Evolutionary conservation across 768 basidiomycete genomes (phyloP).

Genomic region (Termitomyces sp.): DNA sequence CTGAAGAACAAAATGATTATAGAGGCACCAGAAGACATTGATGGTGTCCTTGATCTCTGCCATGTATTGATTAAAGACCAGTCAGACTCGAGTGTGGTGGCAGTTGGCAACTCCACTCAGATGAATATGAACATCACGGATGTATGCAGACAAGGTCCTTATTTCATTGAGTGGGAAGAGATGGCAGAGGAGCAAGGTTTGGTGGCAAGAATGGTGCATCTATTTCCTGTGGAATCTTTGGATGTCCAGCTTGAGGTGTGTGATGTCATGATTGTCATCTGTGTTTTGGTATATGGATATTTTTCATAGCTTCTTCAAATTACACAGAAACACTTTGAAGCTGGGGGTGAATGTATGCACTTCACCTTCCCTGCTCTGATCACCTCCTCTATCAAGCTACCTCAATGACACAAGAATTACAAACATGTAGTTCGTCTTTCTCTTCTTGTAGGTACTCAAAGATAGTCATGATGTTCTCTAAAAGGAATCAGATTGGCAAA

Average conservation of each 20-base stretch:
- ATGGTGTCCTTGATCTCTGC: slow-evolving; percentile 90
- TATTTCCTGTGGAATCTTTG: slow-evolving; percentile 86
- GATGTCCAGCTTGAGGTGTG: slow-evolving; percentile 82
- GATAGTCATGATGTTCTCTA: slow-evolving; percentile 1
- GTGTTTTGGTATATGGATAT: not conserved
- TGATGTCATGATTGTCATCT: slow-evolving; percentile 32
- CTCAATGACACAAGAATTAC: slow-evolving; percentile 83
- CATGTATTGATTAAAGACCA: slow-evolving; percentile 90
- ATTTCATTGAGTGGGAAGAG: slow-evolving; percentile 77
- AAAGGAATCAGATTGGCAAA: slow-evolving; percentile 85
- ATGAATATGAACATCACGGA: slow-evolving; percentile 40
- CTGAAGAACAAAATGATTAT: slow-evolving; percentile 96
- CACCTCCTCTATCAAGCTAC: slow-evolving; percentile 89
- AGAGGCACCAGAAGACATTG: slow-evolving; percentile 90
- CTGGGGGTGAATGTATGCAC: slow-evolving; percentile 92
- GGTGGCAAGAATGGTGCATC: slow-evolving; percentile 97
- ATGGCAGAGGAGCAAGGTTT: slow-evolving; percentile 98
- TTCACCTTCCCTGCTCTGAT: slow-evolving; percentile 97
- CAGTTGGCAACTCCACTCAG: slow-evolving; percentile 30
- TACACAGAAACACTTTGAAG: slow-evolving; percentile 85
- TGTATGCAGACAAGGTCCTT: slow-evolving; percentile 55
- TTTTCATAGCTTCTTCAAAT: slow-evolving; percentile 76
- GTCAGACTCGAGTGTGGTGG: slow-evolving; percentile 46
- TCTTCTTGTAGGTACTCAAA: not conserved
- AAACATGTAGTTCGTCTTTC: slow-evolving; percentile 60